These are phyloP conservation scores for Aspergillus sp. DNA, from an alignment of 2,329 filamentous ascomycete genomes.

Conservation along the genomic window DNA sequence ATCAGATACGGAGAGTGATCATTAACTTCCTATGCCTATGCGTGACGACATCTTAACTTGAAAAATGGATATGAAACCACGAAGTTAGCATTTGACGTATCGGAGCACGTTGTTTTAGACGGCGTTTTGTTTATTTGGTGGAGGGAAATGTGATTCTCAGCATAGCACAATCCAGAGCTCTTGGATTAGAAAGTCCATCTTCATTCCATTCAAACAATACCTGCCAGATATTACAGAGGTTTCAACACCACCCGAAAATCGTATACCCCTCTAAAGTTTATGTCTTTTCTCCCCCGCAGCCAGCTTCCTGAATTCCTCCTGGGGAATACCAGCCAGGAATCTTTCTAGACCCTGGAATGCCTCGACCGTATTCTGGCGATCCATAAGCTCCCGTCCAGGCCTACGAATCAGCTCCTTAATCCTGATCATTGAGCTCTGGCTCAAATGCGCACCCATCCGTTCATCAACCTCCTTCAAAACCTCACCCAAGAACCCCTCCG, in stretches of 20 bases:
- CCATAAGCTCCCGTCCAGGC: conserved; percentile 70
- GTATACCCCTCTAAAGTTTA: conserved; percentile 63
- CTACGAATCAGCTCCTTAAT: conserved; percentile 82
- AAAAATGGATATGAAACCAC: background rate
- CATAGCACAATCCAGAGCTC: background rate
- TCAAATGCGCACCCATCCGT: conserved; percentile 74
- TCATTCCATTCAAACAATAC: background rate
- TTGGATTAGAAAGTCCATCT: no score
- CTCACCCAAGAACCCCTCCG: conserved; percentile 65
- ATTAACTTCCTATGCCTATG: background rate
- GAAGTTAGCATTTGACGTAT: background rate
- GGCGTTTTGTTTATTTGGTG: background rate
- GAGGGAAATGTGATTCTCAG: no score
- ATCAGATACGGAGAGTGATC: conserved; percentile 36
- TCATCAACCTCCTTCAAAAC: conserved; percentile 82
- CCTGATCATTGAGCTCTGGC: conserved; percentile 72
- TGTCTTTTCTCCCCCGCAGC: conserved; percentile 89
- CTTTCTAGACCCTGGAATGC: conserved; percentile 81
- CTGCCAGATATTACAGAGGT: background rate
- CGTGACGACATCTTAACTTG: background rate
- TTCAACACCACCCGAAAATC: background rate
- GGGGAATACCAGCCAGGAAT: conserved; percentile 77
- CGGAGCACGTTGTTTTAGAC: background rate
- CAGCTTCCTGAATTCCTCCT: conserved; percentile 84
- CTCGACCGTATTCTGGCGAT: conserved; percentile 77